Evolutionary conservation across 306 rosid species (phyloP).

Genomic region (Carpinus viminea): DNA sequence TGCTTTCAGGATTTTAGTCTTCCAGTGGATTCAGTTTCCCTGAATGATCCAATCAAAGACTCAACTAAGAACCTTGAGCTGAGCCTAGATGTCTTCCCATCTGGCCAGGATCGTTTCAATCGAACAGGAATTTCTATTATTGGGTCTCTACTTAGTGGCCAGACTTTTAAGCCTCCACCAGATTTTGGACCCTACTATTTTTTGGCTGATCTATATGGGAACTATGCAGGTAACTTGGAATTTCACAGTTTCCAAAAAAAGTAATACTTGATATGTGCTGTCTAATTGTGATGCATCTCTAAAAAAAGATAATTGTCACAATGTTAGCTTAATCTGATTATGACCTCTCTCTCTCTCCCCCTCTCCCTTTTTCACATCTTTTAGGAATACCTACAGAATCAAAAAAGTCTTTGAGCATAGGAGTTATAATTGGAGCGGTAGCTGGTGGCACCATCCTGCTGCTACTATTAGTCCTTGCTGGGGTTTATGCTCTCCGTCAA

Average conservation of each 20-base stretch:
- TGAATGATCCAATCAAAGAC: constrained; percentile 32
- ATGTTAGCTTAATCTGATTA: neutral
- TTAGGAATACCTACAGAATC: constrained; percentile 10
- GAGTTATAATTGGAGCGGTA: constrained; percentile 60
- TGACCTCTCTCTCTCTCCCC: neutral
- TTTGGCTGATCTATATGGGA: constrained; percentile 6
- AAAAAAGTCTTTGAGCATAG: constrained; percentile 37
- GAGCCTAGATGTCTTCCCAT: constrained; percentile 53
- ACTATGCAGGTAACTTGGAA: constrained; percentile 38
- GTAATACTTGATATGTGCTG: neutral
- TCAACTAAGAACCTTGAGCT: constrained; percentile 37
- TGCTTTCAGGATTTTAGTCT: constrained; percentile 14
- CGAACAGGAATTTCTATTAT: constrained; percentile 38
- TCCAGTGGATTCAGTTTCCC: constrained; percentile 52
- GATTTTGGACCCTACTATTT: constrained; percentile 58
- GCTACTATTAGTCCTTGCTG: constrained; percentile 45
- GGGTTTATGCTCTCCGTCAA: constrained; percentile 49
- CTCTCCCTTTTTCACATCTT: constrained; percentile 14
- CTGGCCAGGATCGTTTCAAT: constrained; percentile 41
- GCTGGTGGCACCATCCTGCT: constrained; percentile 58
- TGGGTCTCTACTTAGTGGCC: constrained; percentile 54
- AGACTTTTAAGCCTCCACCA: constrained; percentile 40
- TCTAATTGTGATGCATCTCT: constrained; percentile 2
- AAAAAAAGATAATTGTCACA: neutral
- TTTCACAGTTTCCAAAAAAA: neutral